Percentiles rank a stretch among this genome's conserved stretches.
phyloP scores from a whole-genome alignment of 176 grass and related monocot genomes.

The Phoenix dactylifera region DNA sequence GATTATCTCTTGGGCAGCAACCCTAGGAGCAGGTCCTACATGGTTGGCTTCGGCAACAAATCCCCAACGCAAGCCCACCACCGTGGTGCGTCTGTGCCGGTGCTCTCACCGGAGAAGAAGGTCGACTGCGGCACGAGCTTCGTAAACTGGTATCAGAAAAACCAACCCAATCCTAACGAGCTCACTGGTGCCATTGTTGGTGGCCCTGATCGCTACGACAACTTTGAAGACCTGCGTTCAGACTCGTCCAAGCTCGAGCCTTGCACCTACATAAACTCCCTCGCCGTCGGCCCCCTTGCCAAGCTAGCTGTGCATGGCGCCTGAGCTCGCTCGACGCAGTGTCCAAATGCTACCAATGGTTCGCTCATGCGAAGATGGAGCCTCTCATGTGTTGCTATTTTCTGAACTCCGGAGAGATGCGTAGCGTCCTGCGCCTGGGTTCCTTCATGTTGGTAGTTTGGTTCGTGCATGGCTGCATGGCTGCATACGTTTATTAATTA shows the following conservation, averaged over 20 bases:
- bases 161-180: slow-evolving; percentile 63
- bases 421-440: too few species aligned
- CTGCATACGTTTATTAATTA: too few species aligned
- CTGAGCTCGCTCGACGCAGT: slow-evolving; percentile 11
- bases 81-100: slow-evolving; percentile 62
- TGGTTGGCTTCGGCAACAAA: slow-evolving; percentile 64
- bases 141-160: slow-evolving; percentile 42
- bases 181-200: slow-evolving; percentile 90
- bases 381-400: too few species aligned
- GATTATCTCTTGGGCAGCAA: slow-evolving; percentile 85
- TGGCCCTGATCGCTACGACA: slow-evolving; percentile 52
- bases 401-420: too few species aligned
- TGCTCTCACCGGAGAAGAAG: slow-evolving; percentile 3
- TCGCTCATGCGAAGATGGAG: too few species aligned
- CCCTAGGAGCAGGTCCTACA: slow-evolving; percentile 61
- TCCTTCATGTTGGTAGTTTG: too few species aligned
- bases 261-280: slow-evolving; percentile 81
- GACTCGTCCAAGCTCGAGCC: slow-evolving; percentile 57
- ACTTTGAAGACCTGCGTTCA: slow-evolving; percentile 54
- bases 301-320: slow-evolving; percentile 50
- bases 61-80: slow-evolving; percentile 74
- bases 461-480: too few species aligned
- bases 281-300: slow-evolving; percentile 74
- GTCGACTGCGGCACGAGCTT: slow-evolving; percentile 85
- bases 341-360: too few species aligned